Percentiles rank a stretch among this genome's conserved stretches.
These are phyloP conservation scores for Trichoderma simmonsii DNA, from an alignment of 2,329 filamentous ascomycete genomes.

Conservation along the genomic window DNA sequence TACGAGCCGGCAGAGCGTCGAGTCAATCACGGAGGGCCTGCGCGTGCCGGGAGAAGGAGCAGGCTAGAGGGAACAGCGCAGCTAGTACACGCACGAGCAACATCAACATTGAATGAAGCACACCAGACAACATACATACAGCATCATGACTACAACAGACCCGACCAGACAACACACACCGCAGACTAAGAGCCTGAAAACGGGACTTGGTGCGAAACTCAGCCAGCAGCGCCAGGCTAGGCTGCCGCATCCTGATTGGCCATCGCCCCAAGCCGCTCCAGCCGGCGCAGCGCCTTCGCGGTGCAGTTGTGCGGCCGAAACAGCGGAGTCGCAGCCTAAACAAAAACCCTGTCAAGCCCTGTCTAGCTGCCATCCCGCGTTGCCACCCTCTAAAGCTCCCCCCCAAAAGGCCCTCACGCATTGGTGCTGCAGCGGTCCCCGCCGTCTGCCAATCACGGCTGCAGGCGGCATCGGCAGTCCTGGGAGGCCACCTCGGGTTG, in stretches of 20 bases:
- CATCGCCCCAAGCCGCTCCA: conserved; percentile 20
- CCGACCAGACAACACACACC: neutral
- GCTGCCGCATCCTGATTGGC: conserved; percentile 38
- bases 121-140: neutral
- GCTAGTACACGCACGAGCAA: neutral
- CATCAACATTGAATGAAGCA: neutral
- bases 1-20: neutral
- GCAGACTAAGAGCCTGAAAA: conserved; percentile 20
- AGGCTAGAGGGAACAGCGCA: neutral
- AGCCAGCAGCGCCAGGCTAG: conserved; percentile 26
- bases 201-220: conserved; percentile 18
- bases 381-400: conserved; percentile 2
- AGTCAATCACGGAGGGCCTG: neutral
- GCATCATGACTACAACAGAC: neutral
- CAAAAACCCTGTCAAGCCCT: conserved; percentile 16
- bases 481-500: neutral
- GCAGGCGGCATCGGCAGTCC: conserved; percentile 10
- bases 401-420: conserved; percentile 4
- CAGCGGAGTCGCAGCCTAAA: conserved; percentile 18
- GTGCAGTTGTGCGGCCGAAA: conserved; percentile 27
- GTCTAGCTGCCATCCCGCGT: conserved; percentile 15
- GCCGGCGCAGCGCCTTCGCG: conserved; percentile 18
- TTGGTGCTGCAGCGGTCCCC: conserved; percentile 11
- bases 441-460: conserved; percentile 8
- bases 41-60: neutral